Percentiles rank a stretch among this genome's conserved stretches.
Conservation (phyloP, 257 asterid genomes). For the Capsicum rhomboideum region DNA sequence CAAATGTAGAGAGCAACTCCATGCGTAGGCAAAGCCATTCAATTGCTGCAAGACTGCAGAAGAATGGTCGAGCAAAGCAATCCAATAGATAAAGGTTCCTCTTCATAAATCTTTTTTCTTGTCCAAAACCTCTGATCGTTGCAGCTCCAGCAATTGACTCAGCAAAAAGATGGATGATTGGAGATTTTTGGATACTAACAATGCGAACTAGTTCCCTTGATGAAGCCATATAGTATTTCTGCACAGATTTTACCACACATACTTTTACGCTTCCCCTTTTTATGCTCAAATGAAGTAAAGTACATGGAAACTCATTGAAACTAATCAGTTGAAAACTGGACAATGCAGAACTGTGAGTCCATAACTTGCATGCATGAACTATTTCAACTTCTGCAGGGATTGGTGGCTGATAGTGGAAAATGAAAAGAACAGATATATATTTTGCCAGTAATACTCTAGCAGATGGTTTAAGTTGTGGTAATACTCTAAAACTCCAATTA, state of each 20-base stretch:
- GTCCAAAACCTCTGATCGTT: slow-evolving; percentile 97
- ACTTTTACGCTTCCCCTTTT: background rate
- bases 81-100: slow-evolving; percentile 95
- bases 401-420: background rate
- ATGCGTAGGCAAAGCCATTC: slow-evolving; percentile 99
- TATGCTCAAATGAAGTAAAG: background rate
- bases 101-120: slow-evolving; percentile 97
- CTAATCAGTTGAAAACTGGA: background rate
- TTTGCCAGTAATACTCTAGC: background rate
- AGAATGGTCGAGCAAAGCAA: slow-evolving; percentile 96
- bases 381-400: background rate
- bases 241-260: slow-evolving; percentile 23
- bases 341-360: background rate
- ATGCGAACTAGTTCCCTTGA: slow-evolving; percentile 97
- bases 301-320: background rate
- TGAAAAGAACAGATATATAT: background rate
- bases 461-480: background rate
- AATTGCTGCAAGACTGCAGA: slow-evolving; percentile 95
- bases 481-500: background rate
- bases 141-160: slow-evolving; percentile 99
- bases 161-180: slow-evolving; percentile 83
- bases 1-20: slow-evolving; percentile 96
- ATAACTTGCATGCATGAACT: background rate
- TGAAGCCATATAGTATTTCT: slow-evolving; percentile 99
- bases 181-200: slow-evolving; percentile 98